Conservation (phyloP, 805 yeast species). For the Clavispora phyllophila region DNA sequence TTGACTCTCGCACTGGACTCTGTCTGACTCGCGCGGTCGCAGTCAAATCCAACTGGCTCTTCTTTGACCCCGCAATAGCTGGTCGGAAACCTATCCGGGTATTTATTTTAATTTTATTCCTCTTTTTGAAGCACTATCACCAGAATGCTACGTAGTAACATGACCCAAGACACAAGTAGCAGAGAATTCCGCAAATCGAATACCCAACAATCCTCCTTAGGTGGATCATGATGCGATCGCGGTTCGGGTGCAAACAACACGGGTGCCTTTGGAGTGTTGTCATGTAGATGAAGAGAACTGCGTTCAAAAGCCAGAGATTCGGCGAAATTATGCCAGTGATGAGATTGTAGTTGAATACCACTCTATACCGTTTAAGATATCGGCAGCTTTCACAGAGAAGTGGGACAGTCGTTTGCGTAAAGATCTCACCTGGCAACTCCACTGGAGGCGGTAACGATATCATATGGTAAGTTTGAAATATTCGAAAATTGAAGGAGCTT, state of each 20-base stretch:
- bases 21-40: neutral
- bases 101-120: no score
- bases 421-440: neutral
- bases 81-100: no score
- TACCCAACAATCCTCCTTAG: neutral
- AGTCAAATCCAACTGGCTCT: neutral
- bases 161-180: neutral
- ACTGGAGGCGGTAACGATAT: neutral
- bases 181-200: neutral
- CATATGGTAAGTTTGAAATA: neutral
- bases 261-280: neutral
- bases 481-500: no score
- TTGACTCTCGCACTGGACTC: neutral
- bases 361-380: neutral
- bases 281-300: slow-evolving; percentile 1
- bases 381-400: neutral
- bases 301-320: slow-evolving; percentile 8
- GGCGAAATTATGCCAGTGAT: slow-evolving; percentile 10
- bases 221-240: neutral
- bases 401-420: neutral
- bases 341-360: slow-evolving; percentile 11
- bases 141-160: neutral
- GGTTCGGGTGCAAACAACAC: neutral
- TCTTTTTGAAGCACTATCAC: no score
- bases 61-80: neutral